Evolutionary conservation across 768 basidiomycete genomes (phyloP), one percentile per base, ranked within the genome.

Genomic region (Trametes cinnabarina): DNA sequence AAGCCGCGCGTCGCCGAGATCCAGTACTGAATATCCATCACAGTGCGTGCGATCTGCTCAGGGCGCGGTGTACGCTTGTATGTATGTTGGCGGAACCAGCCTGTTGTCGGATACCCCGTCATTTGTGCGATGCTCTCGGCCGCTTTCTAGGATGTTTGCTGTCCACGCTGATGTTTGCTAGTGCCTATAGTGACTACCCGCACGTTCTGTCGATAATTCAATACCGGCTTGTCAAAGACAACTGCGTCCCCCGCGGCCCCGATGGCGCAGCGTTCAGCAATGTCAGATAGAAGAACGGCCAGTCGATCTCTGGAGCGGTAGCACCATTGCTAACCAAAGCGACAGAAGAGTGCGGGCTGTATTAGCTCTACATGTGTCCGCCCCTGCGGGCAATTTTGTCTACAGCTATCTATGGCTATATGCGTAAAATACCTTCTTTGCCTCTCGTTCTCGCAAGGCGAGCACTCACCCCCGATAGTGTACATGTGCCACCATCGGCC

Each of bases 21-120:
- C 34, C 48, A 55, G 48, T 60, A 60, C 34, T 60, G 47, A 43
- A 6, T n/a, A n/a, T n/a, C n/a, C n/a, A n/a, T n/a, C n/a, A n/a
- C 30, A 12, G 34, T 17, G 20, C 25, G 44, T 46, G 43, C 43
- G 44, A n/a, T 26, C 10, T 23, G 22, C 11, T 3, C 6, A 43
- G 25, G 25, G 22, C 44, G 44, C 22, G 44, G 44, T 26, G 44
- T 12, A 11, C 12, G 19, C 12, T 26, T 4, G 37, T 15, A 4
- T 5, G 5, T 8, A 15, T 14, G 11, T n/a, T 15, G 37, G 17
- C n/a, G 11, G n/a, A n/a, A n/a, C n/a, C n/a, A n/a, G n/a, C n/a
- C n/a, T n/a, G n/a, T n/a, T 39, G 14, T n/a, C 37, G n/a, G 37
- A 39, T 39, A 39, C n/a, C 37, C 37, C 5, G 11, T 5, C 10